Percentiles rank a stretch among this genome's conserved stretches.
Conservation (phyloP, 768 basidiomycete genomes). For the Amanita muscaria region DNA sequence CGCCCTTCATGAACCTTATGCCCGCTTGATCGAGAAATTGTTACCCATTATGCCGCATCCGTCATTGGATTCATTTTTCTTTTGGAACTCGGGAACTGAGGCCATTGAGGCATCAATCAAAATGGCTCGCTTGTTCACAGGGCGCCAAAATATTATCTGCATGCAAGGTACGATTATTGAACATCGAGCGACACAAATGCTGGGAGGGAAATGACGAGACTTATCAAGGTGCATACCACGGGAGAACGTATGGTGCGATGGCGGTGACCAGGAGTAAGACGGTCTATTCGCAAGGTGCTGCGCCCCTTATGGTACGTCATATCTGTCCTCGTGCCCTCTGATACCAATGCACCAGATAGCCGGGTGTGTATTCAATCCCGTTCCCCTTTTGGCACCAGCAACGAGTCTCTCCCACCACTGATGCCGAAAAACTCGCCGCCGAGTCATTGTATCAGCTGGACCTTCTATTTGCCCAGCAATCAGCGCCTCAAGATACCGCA, state of each 20-base stretch:
- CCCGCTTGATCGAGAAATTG: constrained; percentile 77
- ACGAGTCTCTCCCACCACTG: constrained; percentile 45
- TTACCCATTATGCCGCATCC: constrained; percentile 85
- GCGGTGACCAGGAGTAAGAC: constrained; percentile 93
- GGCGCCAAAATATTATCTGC: constrained; percentile 78
- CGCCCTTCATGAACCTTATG: constrained; percentile 78
- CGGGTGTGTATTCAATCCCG: constrained; percentile 71
- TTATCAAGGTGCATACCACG: constrained; percentile 68
- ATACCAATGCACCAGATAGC: constrained; percentile 33
- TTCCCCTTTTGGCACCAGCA: constrained; percentile 94
- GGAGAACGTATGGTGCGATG: constrained; percentile 90
- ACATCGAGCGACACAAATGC: too few relatives aligned
- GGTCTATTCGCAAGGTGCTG: constrained; percentile 69
- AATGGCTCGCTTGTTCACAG: constrained; percentile 72
- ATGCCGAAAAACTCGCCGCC: constrained; percentile 47
- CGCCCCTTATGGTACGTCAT: constrained; percentile 70
- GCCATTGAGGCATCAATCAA: constrained; percentile 88
- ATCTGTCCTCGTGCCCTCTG: not conserved
- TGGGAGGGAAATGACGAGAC: too few relatives aligned
- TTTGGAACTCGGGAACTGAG: constrained; percentile 95
- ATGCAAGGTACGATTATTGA: constrained; percentile 58
- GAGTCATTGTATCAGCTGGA: constrained; percentile 75
- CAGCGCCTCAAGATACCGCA: constrained; percentile 76
- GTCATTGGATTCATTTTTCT: constrained; percentile 92
- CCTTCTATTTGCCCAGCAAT: constrained; percentile 68